A percentile compares a stretch with the other conserved stretches of the same genome.
Conservation (phyloP, 495 filamentous ascomycete genomes). For the Cercophora scortea region DNA sequence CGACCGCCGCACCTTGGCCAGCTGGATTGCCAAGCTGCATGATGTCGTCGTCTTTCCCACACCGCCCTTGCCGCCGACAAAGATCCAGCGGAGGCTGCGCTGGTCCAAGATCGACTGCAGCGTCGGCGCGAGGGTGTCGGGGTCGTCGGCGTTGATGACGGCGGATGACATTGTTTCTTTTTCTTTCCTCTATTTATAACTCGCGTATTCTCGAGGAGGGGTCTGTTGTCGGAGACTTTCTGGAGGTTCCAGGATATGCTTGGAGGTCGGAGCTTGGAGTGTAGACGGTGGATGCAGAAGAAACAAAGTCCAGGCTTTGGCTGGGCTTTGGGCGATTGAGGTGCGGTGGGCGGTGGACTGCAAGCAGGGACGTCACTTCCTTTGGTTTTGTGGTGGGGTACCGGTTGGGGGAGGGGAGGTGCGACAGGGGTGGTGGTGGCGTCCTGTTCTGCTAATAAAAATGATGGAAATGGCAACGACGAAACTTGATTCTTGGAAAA, state of each 20-base stretch:
- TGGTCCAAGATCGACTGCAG: slow-evolving; percentile 94
- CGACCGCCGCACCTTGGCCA: slow-evolving; percentile 90
- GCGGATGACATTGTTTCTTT: slow-evolving; percentile 52
- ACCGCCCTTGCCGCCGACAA: slow-evolving; percentile 96
- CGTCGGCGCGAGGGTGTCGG: slow-evolving; percentile 74
- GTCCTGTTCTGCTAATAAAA: too few species aligned
- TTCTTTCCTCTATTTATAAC: not conserved
- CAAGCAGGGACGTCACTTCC: slow-evolving; percentile 18
- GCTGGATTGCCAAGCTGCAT: slow-evolving; percentile 94
- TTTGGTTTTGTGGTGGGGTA: slow-evolving; percentile 13
- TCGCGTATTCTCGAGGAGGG: too few species aligned
- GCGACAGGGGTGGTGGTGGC: not conserved
- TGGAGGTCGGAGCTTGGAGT: too few species aligned
- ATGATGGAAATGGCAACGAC: too few species aligned
- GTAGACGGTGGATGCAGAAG: too few species aligned
- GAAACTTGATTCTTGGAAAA: too few species aligned
- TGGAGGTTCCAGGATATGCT: too few species aligned
- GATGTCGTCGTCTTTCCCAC: slow-evolving; percentile 99
- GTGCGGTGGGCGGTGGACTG: not conserved
- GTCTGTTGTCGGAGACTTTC: too few species aligned
- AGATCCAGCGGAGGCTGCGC: slow-evolving; percentile 94
- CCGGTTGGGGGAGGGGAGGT: slow-evolving; percentile 3
- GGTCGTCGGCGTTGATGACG: slow-evolving; percentile 56
- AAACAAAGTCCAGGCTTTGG: too few species aligned
- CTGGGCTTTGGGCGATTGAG: not conserved